Conservation (phyloP, 768 basidiomycete species). For the Calocybe cyanea region DNA sequence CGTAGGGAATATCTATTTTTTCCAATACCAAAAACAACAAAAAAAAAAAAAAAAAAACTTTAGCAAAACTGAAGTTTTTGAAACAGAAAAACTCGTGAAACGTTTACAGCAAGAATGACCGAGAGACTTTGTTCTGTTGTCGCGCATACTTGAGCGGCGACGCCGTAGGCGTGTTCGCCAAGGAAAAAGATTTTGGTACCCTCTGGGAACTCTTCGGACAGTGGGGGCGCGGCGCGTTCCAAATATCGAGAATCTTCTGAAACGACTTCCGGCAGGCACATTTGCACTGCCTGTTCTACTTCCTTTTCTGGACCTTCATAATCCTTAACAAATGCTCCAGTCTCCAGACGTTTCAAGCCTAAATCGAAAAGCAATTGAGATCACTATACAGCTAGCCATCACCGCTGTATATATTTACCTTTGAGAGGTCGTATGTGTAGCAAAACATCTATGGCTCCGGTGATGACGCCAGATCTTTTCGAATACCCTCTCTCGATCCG, state of each 20-base stretch:
- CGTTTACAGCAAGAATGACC: slow-evolving; percentile 79
- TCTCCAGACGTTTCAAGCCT: slow-evolving; percentile 89
- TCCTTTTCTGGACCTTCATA: slow-evolving; percentile 84
- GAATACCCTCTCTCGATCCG: slow-evolving; percentile 82
- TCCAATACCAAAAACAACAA: too few species aligned
- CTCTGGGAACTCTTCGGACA: slow-evolving; percentile 86
- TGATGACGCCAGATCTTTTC: slow-evolving; percentile 84
- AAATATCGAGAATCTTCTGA: slow-evolving; percentile 88
- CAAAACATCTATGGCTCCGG: slow-evolving; percentile 74
- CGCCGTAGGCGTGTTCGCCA: slow-evolving; percentile 93
- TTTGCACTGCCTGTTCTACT: slow-evolving; percentile 82
- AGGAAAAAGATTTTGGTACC: slow-evolving; percentile 95
- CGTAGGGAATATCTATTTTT: slow-evolving; percentile 82
- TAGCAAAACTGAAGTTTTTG: too few species aligned
- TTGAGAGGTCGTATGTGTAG: slow-evolving; percentile 90
- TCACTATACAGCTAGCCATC: background rate
- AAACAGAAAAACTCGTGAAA: background rate
- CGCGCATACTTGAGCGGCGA: slow-evolving; percentile 82
- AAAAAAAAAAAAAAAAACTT: too few species aligned
- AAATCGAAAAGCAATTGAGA: background rate
- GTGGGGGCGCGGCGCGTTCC: slow-evolving; percentile 76
- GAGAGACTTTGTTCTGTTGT: slow-evolving; percentile 70
- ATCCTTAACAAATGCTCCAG: slow-evolving; percentile 92
- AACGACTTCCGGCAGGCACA: slow-evolving; percentile 73
- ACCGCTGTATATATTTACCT: slow-evolving; percentile 43